phyloP scores from a whole-genome alignment of 2,329 filamentous ascomycete species.

The Fusarium hostae region DNA sequence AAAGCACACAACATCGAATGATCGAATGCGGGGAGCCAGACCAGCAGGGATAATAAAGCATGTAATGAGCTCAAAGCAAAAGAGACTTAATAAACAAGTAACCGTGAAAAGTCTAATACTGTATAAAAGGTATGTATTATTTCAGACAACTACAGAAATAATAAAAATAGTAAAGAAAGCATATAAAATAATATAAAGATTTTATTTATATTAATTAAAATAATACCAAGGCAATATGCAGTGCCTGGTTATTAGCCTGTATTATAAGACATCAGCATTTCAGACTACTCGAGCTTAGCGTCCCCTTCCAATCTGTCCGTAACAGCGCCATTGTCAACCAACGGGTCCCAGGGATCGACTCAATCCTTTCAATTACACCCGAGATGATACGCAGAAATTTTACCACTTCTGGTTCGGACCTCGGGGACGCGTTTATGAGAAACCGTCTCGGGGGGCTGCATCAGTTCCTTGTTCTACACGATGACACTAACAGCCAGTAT shows the following conservation, averaged over 20 bases:
- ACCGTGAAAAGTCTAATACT: background rate
- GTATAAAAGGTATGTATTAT: background rate
- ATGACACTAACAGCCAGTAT: background rate
- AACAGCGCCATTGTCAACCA: background rate
- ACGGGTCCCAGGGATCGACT: background rate
- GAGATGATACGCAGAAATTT: background rate
- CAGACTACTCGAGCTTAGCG: background rate
- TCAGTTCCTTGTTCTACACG: background rate
- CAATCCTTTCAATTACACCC: background rate
- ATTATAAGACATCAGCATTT: background rate
- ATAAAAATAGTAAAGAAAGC: too few relatives aligned
- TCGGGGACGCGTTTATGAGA: background rate
- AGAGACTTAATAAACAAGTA: background rate
- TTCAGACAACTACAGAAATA: too few relatives aligned
- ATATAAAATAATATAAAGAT: too few relatives aligned
- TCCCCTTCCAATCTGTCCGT: background rate
- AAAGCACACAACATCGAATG: background rate
- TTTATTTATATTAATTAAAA: too few relatives aligned
- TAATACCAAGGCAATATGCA: too few relatives aligned
- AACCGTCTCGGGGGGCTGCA: background rate
- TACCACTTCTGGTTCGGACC: background rate
- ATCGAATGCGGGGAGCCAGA: background rate
- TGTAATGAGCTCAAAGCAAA: background rate
- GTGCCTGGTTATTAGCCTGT: background rate
- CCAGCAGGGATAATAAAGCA: background rate